phyloP scores from a whole-genome alignment of 768 basidiomycete genomes.

The Lentinula detonsa region DNA sequence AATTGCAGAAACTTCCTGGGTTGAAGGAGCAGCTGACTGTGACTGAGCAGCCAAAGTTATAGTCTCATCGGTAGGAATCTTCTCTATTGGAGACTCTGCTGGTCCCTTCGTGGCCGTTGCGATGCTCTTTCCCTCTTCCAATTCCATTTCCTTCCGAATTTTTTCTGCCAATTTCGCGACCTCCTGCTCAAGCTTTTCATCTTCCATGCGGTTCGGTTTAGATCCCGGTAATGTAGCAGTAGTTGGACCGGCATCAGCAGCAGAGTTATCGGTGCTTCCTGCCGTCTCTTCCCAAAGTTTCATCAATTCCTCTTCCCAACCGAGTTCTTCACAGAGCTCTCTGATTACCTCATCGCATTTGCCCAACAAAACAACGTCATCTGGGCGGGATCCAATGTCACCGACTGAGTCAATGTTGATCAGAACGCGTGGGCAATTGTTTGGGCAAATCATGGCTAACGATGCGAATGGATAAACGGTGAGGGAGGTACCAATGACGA shows the following conservation, averaged over 20 bases:
- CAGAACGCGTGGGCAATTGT: slow-evolving; percentile 71
- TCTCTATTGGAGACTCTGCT: slow-evolving; percentile 18
- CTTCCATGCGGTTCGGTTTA: slow-evolving; percentile 9
- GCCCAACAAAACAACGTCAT: slow-evolving; percentile 62
- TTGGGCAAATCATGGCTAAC: slow-evolving; percentile 51
- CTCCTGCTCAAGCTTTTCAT: slow-evolving; percentile 20
- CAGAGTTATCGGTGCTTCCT: neutral
- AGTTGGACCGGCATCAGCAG: neutral
- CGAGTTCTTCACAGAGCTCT: slow-evolving; percentile 58
- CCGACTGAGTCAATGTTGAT: slow-evolving; percentile 87
- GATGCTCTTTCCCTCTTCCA: slow-evolving; percentile 11
- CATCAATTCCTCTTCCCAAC: slow-evolving; percentile 66
- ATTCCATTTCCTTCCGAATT: slow-evolving; percentile 23
- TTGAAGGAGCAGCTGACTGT: too few species aligned
- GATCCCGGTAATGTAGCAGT: neutral
- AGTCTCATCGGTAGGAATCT: slow-evolving; percentile 10
- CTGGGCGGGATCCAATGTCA: slow-evolving; percentile 41
- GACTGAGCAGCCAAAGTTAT: neutral
- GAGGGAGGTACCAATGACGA: slow-evolving; percentile 89
- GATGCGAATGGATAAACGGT: slow-evolving; percentile 85
- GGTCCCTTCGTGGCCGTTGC: slow-evolving; percentile 10
- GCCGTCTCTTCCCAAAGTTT: slow-evolving; percentile 48
- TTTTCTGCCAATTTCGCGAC: slow-evolving; percentile 27
- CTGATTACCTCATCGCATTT: slow-evolving; percentile 66
- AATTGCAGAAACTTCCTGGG: too few species aligned